phyloP scores from a whole-genome alignment of 768 basidiomycete genomes.

The Clavaria fumosa region DNA sequence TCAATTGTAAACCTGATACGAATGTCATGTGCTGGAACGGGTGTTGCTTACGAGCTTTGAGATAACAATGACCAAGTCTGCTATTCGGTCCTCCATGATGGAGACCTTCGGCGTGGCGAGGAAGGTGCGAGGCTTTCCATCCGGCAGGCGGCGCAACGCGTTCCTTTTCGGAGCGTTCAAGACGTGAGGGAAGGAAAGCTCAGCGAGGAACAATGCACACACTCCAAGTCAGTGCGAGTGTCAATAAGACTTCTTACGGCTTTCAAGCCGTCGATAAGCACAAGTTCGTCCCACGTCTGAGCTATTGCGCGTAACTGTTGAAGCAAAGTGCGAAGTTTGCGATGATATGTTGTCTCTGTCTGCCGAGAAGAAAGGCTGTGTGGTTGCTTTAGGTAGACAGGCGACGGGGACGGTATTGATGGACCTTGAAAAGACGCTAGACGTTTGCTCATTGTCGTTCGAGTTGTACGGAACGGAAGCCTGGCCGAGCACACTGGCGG shows the following conservation, averaged over 20 bases:
- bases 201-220: slow-evolving; percentile 16
- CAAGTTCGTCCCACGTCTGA: slow-evolving; percentile 73
- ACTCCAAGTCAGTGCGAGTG: slow-evolving; percentile 77
- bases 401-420: slow-evolving; percentile 57
- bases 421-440: slow-evolving; percentile 70
- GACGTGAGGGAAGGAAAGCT: background rate
- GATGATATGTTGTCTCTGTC: slow-evolving; percentile 65
- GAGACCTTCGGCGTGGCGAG: slow-evolving; percentile 51
- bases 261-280: slow-evolving; percentile 65
- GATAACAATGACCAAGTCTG: slow-evolving; percentile 41
- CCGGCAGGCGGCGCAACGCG: slow-evolving; percentile 38
- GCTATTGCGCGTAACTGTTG: slow-evolving; percentile 49
- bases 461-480: no score
- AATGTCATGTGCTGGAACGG: background rate
- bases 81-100: slow-evolving; percentile 51
- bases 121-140: slow-evolving; percentile 38
- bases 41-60: slow-evolving; percentile 44
- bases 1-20: no score
- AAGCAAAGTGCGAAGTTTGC: slow-evolving; percentile 53
- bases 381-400: slow-evolving; percentile 30
- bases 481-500: no score
- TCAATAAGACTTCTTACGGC: slow-evolving; percentile 60
- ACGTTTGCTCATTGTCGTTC: no score
- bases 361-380: slow-evolving; percentile 33
- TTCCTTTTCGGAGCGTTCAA: slow-evolving; percentile 33